Base-by-base conservation (phyloP, 805 yeast species). In the Scheffersomyces ergatensis region DNA sequence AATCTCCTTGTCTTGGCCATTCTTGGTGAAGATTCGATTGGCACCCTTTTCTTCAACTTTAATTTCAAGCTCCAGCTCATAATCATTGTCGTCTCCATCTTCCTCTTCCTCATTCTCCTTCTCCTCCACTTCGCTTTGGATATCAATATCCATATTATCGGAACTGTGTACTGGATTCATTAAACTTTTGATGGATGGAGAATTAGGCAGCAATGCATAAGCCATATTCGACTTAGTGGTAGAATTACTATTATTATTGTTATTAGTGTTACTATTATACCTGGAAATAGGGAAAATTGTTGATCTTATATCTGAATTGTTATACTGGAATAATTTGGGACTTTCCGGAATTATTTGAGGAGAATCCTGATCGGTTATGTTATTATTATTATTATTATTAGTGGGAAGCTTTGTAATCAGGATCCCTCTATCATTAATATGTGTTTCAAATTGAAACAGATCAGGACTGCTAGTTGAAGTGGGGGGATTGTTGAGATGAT, bases 271-370 rank as follows among this genome's bases (percentile, higher is more conserved):
- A 14, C n/a, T 26, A 26, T 26, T 26, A 26, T 7, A 13, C n/a
- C 29, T 26, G 7, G 29, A 8, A 26, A 14, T 29, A 14, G 32
- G 32, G 7, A 18, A n/a, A 8, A 29, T 29, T 5, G 47, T 38
- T 7, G 52, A 45, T 23, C 47, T 37, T 34, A 46, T 16, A 36
- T 46, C 49, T 1, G 50, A 34, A 30, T 44, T 45, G 24, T 45
- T 29, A 13, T 29, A 29, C 13, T 29, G 32, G 11, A 29, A 29
- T 15, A 29, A 29, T 29, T 29, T 29, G 9, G 32, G 32, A 29
- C 32, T 29, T 14, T 29, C 32, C n/a, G 32, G 32, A 15, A 29
- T 29, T 5, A 29, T 15, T 5, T 7, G 13, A 8, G 32, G 32
- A 29, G 32, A 29, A 29, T 29, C 15, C 5, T 14, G 18, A 14